These are phyloP conservation scores for Aspergillus sclerotioniger DNA, from an alignment of 495 filamentous ascomycete genomes.

Conservation along the genomic window DNA sequence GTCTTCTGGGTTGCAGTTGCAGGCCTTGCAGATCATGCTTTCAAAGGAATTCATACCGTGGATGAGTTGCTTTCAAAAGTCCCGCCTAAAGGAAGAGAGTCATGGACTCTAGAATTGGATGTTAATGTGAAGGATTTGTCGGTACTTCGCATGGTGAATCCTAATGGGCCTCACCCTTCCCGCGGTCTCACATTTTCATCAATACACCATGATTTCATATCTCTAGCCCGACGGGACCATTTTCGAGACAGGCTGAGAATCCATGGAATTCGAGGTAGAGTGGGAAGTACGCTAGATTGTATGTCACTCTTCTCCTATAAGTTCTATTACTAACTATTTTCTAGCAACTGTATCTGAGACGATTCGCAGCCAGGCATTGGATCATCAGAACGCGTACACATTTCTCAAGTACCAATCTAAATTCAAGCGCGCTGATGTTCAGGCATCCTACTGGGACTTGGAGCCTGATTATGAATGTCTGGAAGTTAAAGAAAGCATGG, in stretches of 20 bases:
- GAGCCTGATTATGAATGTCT: conserved; percentile 11
- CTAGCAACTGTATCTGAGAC: conserved; percentile 10
- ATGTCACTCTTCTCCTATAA: not conserved
- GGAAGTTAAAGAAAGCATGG: conserved; percentile 9
- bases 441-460: conserved; percentile 1
- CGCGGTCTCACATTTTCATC: conserved; percentile 4
- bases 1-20: conserved; percentile 20
- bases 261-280: conserved; percentile 1
- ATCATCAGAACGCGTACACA: conserved; percentile 3
- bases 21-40: conserved; percentile 4
- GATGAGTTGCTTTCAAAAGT: conserved; percentile 1
- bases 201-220: not conserved
- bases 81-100: conserved; percentile 2
- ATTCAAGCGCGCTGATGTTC: not conserved
- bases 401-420: conserved; percentile 12
- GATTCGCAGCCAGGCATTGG: conserved; percentile 4
- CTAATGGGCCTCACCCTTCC: not conserved
- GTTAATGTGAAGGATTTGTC: not conserved
- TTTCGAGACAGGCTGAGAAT: conserved; percentile 3
- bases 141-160: conserved; percentile 6
- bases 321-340: not conserved
- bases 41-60: conserved; percentile 6
- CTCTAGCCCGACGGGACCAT: not conserved
- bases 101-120: conserved; percentile 4
- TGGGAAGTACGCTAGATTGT: conserved; percentile 1